Percentiles rank a stretch among this genome's conserved stretches.
Conservation (phyloP, 441 rosid species). For the Breynia disticha region DNA sequence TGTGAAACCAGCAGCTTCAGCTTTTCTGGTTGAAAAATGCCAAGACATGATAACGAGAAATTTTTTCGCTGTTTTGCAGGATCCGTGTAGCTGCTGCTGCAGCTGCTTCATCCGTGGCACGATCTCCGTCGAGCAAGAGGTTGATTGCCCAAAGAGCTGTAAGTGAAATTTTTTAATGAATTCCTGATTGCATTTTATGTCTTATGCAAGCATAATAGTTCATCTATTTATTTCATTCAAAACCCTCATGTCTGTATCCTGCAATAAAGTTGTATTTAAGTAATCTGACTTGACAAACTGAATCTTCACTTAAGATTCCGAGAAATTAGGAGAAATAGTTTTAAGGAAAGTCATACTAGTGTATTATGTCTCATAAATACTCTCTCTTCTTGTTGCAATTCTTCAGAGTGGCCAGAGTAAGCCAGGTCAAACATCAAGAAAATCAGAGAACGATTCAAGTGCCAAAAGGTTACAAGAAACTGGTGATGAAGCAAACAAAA, state of each 20-base stretch:
- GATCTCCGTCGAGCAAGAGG: slow-evolving; percentile 82
- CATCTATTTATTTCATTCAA: no score
- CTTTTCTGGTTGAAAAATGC: not conserved
- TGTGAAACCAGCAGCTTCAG: not conserved
- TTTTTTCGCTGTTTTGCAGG: slow-evolving; percentile 32
- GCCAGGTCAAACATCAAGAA: slow-evolving; percentile 35
- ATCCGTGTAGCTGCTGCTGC: slow-evolving; percentile 99
- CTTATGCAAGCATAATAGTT: no score
- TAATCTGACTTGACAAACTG: no score
- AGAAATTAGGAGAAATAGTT: no score
- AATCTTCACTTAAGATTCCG: no score
- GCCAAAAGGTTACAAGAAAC: slow-evolving; percentile 26
- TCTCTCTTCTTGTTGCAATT: not conserved
- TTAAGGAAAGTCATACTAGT: no score
- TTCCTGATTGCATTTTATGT: no score
- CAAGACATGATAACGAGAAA: slow-evolving; percentile 1
- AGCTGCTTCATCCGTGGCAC: slow-evolving; percentile 86
- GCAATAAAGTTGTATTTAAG: no score
- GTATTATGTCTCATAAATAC: not conserved
- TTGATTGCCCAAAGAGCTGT: slow-evolving; percentile 54
- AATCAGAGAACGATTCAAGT: slow-evolving; percentile 37
- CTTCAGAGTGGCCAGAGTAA: slow-evolving; percentile 59
- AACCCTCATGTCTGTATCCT: no score
- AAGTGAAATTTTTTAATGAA: slow-evolving; percentile 21
- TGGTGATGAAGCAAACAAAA: slow-evolving; percentile 33